These are phyloP conservation scores for Exophiala bonariae DNA, from an alignment of 2,329 filamentous ascomycete species.

Conservation along the genomic window DNA sequence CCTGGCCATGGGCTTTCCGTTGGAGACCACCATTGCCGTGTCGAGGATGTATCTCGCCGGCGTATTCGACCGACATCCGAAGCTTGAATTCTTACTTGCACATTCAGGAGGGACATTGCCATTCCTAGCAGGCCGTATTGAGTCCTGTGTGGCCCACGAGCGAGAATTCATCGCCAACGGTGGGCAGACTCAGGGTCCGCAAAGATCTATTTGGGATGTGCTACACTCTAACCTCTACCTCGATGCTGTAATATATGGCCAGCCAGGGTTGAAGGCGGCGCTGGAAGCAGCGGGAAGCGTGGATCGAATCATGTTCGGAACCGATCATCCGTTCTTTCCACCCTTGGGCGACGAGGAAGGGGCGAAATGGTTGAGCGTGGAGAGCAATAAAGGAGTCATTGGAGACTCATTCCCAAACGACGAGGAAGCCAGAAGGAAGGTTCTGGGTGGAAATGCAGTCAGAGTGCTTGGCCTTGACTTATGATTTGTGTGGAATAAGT, in stretches of 20 bases:
- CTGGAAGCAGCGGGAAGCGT: slow-evolving; percentile 63
- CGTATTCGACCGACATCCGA: slow-evolving; percentile 74
- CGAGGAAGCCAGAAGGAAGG: slow-evolving; percentile 32
- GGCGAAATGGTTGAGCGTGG: slow-evolving; percentile 47
- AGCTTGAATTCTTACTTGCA: slow-evolving; percentile 73
- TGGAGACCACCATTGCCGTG: slow-evolving; percentile 90
- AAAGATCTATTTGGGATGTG: slow-evolving; percentile 62
- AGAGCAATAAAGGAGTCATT: slow-evolving; percentile 48
- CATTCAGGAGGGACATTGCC: slow-evolving; percentile 88
- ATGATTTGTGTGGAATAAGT: slow-evolving; percentile 4
- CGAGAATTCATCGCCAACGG: slow-evolving; percentile 68
- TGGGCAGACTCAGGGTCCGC: slow-evolving; percentile 59
- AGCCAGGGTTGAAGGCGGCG: slow-evolving; percentile 67
- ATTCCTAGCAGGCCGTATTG: slow-evolving; percentile 83
- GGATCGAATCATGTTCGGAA: slow-evolving; percentile 42
- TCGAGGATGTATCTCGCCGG: slow-evolving; percentile 83
- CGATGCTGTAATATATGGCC: slow-evolving; percentile 64
- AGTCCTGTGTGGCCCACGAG: slow-evolving; percentile 84
- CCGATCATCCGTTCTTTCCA: slow-evolving; percentile 48
- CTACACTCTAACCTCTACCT: slow-evolving; percentile 77
- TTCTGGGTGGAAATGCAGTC: slow-evolving; percentile 47
- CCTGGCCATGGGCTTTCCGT: slow-evolving; percentile 80
- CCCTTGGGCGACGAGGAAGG: slow-evolving; percentile 34
- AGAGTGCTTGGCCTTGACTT: slow-evolving; percentile 40
- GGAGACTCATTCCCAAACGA: slow-evolving; percentile 36